Percentiles rank a stretch among this genome's conserved stretches.
These are phyloP conservation scores for Geranium rotundifolium DNA, from an alignment of 345 rosid genomes.

Conservation along the genomic window DNA sequence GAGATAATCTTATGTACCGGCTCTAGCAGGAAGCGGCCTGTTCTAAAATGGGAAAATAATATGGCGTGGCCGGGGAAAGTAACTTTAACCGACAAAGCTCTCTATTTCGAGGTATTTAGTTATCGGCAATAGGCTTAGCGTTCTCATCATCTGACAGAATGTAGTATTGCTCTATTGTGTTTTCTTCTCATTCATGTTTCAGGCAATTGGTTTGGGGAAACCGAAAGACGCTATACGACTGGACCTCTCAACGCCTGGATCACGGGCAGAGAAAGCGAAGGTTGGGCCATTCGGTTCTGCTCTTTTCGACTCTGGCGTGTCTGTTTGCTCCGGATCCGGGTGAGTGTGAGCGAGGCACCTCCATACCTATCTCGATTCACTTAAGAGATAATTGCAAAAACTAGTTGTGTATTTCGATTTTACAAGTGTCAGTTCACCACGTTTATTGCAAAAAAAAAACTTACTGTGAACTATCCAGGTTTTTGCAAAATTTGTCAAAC, in stretches of 20 bases:
- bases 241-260: constrained; percentile 54
- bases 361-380: no score
- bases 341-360: constrained; percentile 21
- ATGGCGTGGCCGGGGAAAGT: constrained; percentile 96
- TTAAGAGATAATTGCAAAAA: no score
- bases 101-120: constrained; percentile 74
- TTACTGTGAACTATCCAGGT: no score
- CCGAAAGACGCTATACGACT: constrained; percentile 48
- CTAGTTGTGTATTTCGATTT: no score
- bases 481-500: no score
- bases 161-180: background rate
- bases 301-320: constrained; percentile 83
- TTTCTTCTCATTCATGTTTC: constrained; percentile 6
- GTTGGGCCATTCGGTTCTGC: constrained; percentile 82
- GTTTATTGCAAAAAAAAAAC: no score
- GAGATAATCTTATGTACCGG: constrained; percentile 78
- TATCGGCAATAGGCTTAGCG: background rate
- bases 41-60: constrained; percentile 84
- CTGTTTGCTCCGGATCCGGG: constrained; percentile 58
- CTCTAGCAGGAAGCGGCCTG: constrained; percentile 77
- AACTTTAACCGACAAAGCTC: constrained; percentile 71
- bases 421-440: no score
- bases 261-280: constrained; percentile 61
- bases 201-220: constrained; percentile 55
- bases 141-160: background rate